Conservation (phyloP, 2,329 filamentous ascomycete species). For the Aureobasidium lini region DNA sequence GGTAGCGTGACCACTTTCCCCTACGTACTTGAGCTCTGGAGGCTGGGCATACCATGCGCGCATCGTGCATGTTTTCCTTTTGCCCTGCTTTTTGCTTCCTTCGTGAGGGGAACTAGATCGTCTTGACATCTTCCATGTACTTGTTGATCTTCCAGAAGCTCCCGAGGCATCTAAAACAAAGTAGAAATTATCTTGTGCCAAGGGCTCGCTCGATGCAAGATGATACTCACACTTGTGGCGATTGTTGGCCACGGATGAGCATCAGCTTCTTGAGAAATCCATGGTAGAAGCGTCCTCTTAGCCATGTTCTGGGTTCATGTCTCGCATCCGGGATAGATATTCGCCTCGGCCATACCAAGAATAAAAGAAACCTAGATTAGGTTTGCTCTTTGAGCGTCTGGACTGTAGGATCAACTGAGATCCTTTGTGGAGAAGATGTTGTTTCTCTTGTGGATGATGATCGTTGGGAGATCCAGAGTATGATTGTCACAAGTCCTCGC, state of each 20-base stretch:
- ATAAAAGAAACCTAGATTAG: not conserved
- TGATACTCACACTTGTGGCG: not conserved
- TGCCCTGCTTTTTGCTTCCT: not conserved
- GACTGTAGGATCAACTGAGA: not conserved
- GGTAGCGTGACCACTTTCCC: slow-evolving; percentile 6
- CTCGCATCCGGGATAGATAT: not conserved
- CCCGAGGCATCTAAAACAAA: not conserved
- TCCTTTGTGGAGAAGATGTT: not conserved
- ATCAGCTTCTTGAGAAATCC: not conserved
- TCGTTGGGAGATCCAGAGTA: no score
- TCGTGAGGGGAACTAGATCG: not conserved
- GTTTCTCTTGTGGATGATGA: not conserved
- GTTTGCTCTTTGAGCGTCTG: not conserved
- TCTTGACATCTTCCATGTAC: slow-evolving; percentile 4
- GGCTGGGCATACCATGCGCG: not conserved
- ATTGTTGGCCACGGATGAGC: not conserved
- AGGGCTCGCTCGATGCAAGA: not conserved
- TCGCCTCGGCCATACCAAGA: not conserved
- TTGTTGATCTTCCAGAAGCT: not conserved
- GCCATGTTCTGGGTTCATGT: not conserved
- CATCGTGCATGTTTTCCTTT: not conserved
- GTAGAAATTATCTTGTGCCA: not conserved
- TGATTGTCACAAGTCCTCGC: no score
- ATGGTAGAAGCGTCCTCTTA: not conserved
- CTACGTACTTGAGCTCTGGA: not conserved